phyloP scores from a whole-genome alignment of 352 stramenopile species.

The Thraustochytrium striatum region DNA sequence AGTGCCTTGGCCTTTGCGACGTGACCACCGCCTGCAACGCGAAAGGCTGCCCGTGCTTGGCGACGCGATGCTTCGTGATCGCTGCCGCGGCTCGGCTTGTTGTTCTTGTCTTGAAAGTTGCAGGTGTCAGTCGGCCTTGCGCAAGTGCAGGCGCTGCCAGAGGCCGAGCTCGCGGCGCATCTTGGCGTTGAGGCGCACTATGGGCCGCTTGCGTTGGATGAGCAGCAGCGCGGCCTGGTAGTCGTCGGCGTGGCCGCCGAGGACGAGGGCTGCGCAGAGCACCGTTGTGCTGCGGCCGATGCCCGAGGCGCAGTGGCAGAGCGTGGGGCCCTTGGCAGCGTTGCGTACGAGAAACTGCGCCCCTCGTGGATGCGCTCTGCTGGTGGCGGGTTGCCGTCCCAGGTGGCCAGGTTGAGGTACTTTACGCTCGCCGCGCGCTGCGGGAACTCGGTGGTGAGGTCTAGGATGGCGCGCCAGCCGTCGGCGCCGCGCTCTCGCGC shows the following conservation, averaged over 20 bases:
- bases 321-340: constrained; percentile 51
- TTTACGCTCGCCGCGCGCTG: constrained; percentile 59
- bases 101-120: too few species aligned
- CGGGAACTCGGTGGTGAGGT: constrained; percentile 69
- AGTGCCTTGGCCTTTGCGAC: too few species aligned
- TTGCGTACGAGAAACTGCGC: constrained; percentile 62
- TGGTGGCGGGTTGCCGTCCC: constrained; percentile 65
- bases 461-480: constrained; percentile 63
- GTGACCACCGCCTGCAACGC: too few species aligned
- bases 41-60: too few species aligned
- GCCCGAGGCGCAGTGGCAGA: constrained; percentile 60
- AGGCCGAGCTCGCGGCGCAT: constrained; percentile 26
- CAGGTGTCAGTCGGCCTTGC: too few species aligned
- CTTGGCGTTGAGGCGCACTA: constrained; percentile 39
- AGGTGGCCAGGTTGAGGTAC: constrained; percentile 63
- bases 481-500: not conserved
- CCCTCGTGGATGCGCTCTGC: constrained; percentile 61
- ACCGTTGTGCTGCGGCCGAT: constrained; percentile 64
- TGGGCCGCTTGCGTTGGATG: not conserved
- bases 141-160: too few species aligned
- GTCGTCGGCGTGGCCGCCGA: constrained; percentile 54
- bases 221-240: not conserved
- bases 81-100: too few species aligned
- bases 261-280: constrained; percentile 66
- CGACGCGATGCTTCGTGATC: too few species aligned